These are phyloP conservation scores for Yarrowia yakushimensis DNA, from an alignment of 805 yeast species.

Conservation along the genomic window DNA sequence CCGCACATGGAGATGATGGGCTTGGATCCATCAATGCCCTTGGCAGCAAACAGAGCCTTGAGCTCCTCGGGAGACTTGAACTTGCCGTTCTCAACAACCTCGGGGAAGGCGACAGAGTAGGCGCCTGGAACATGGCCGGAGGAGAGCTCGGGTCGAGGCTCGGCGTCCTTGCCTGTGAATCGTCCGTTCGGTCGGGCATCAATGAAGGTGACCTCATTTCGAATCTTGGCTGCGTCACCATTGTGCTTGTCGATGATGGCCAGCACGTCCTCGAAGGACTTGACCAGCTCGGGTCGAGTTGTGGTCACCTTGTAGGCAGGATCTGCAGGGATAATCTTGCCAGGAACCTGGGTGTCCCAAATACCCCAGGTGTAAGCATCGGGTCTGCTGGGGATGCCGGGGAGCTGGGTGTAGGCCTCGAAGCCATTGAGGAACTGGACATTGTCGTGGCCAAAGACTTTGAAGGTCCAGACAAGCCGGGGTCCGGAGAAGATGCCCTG, in stretches of 20 bases:
- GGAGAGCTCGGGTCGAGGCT: constrained; percentile 82
- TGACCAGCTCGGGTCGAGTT: constrained; percentile 49
- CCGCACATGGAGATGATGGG: constrained; percentile 90
- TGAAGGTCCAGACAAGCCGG: constrained; percentile 87
- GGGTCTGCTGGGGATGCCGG: constrained; percentile 29
- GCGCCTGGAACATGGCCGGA: constrained; percentile 90
- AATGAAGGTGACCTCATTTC: constrained; percentile 48
- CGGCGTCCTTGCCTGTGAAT: constrained; percentile 76
- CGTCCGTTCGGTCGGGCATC: constrained; percentile 82
- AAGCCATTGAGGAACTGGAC: constrained; percentile 72
- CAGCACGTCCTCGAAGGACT: constrained; percentile 63
- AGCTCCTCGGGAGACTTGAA: constrained; percentile 52
- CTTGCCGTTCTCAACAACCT: constrained; percentile 45
- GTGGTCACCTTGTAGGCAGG: constrained; percentile 32
- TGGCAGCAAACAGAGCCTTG: constrained; percentile 44
- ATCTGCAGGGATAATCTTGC: constrained; percentile 39
- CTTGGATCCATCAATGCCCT: constrained; percentile 46
- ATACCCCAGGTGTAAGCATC: constrained; percentile 30
- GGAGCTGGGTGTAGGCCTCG: constrained; percentile 45
- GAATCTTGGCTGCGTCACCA: constrained; percentile 25
- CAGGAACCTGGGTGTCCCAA: constrained; percentile 46
- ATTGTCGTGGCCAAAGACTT: constrained; percentile 69
- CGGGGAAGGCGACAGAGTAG: constrained; percentile 67
- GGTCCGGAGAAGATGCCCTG: constrained; percentile 84
- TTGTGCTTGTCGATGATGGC: constrained; percentile 51